phyloP scores from a whole-genome alignment of 352 stramenopile species.

The Phytophthora macrochlamydospora region DNA sequence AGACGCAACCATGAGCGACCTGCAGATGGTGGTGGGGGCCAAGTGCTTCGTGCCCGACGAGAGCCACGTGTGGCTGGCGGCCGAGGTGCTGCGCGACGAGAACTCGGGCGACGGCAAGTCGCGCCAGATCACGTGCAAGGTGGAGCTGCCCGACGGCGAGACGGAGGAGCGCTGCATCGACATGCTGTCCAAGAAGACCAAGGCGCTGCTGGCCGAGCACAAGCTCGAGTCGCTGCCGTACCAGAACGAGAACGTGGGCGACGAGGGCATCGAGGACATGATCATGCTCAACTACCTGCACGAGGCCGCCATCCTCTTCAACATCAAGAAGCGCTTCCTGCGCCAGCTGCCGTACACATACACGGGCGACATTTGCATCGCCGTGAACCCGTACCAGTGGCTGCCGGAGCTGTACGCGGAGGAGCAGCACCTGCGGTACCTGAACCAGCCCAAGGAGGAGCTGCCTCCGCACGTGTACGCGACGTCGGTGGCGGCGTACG shows the following conservation, averaged over 20 bases:
- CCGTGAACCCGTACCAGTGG: conserved; percentile 97
- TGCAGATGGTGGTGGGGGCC: conserved; percentile 70
- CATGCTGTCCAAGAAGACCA: conserved; percentile 73
- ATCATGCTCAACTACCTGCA: conserved; percentile 91
- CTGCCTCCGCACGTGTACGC: conserved; percentile 83
- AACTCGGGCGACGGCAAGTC: conserved; percentile 60
- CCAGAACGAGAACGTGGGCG: conserved; percentile 79
- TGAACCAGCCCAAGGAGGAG: conserved; percentile 76
- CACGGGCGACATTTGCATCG: conserved; percentile 97
- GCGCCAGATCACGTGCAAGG: conserved; percentile 71
- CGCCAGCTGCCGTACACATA: conserved; percentile 94
- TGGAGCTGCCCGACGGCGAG: conserved; percentile 51
- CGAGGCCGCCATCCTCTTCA: conserved; percentile 91
- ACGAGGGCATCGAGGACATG: conserved; percentile 85
- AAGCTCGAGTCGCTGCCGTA: conserved; percentile 83
- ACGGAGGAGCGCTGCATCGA: conserved; percentile 74
- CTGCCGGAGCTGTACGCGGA: conserved; percentile 87
- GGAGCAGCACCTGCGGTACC: conserved; percentile 76
- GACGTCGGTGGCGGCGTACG: conserved; percentile 77
- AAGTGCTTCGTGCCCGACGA: conserved; percentile 90
- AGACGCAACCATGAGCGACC: conserved; percentile 33
- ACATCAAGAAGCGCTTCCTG: conserved; percentile 86
- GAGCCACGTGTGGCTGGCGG: conserved; percentile 83
- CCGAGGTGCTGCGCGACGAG: conserved; percentile 75
- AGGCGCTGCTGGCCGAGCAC: conserved; percentile 70